Evolutionary conservation across 306 rosid species (phyloP).

Genomic region (Cucumis sativus): Cucumber_9930_V3 NC_026656.2:579501-580000

Average conservation of each 20-base stretch:
- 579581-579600: slow-evolving; percentile 48
- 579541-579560: slow-evolving; percentile 62
- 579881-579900: background rate
- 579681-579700: slow-evolving; percentile 91
- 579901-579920: background rate
- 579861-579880: background rate
- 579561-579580: slow-evolving; percentile 81
- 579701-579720: slow-evolving; percentile 79
- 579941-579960: too few relatives aligned
- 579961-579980: background rate
- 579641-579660: slow-evolving; percentile 11
- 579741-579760: slow-evolving; percentile 61
- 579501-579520: background rate
- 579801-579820: background rate
- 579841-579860: background rate
- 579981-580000: background rate
- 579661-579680: slow-evolving; percentile 87
- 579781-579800: slow-evolving; percentile 10
- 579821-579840: background rate
- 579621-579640: background rate
- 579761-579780: slow-evolving; percentile 9
- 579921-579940: background rate
- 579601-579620: background rate
- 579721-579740: slow-evolving; percentile 93
- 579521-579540: slow-evolving; percentile 45